Conservation (phyloP, 805 yeast species). For the Candida piceae region DNA sequence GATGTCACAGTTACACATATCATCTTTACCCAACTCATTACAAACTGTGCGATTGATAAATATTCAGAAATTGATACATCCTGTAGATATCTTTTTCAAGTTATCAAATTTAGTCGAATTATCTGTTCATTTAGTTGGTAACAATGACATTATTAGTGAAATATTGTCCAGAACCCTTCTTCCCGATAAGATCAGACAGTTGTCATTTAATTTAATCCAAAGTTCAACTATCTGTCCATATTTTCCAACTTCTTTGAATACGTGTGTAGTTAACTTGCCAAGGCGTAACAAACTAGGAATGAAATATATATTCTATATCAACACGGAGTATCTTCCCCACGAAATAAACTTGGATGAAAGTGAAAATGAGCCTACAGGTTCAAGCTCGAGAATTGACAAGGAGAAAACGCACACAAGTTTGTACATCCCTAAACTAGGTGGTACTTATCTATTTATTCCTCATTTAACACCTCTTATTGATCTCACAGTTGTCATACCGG, state of each 20-base stretch:
- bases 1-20: background rate
- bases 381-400: background rate
- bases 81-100: background rate
- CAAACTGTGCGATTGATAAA: background rate
- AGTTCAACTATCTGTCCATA: background rate
- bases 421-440: background rate
- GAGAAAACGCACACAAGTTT: background rate
- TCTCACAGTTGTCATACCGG: background rate
- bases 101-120: background rate
- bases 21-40: background rate
- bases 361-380: background rate
- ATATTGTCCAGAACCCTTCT: background rate
- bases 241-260: background rate
- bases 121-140: background rate
- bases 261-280: conserved; percentile 1
- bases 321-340: background rate
- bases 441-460: conserved; percentile 1
- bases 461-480: background rate
- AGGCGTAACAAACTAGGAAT: background rate
- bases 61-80: background rate
- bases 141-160: background rate
- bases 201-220: background rate
- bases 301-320: background rate
- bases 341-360: background rate
- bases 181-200: background rate